Base-by-base conservation (phyloP, 495 filamentous ascomycete species). In the Bathelium albidoporum region DNA sequence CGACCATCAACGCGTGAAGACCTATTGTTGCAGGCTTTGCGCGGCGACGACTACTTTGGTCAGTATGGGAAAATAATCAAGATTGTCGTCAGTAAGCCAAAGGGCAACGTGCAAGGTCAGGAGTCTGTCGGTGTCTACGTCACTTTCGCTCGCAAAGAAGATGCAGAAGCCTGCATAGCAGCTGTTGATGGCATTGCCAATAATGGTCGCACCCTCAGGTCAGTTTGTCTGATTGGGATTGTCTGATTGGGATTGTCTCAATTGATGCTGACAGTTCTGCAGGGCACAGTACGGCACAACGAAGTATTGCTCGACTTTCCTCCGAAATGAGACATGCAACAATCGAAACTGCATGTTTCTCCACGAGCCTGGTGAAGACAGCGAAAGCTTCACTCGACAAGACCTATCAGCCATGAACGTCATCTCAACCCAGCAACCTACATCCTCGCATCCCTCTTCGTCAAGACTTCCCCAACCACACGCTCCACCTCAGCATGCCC, bases 21-120 rank as follows among this genome's bases (percentile, higher is more conserved):
- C 71, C 90, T 90, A 65, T 81, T 98, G 10, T 79, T 96, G 60
- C 85, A 88, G 71, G 96, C 91, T 0, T 79, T 99, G 22, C 87
- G 95, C 58, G 89, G 90, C 49, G 81, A 82, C 53, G 86, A 95
- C 65, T 99, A 97, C 72, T 99, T 99, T 71, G 95, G 95, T 3
- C 95, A 97, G 72, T 99, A 99, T 72, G 95, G 95, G 66, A 93
- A 94, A 71, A 99, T 99, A 66, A 85, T 94, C 67, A 99, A 99
- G 71, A 97, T 99, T 43, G 95, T 96, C 52, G 95, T 99, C 62
- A 97, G 92, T 78, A 97, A 96, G 72, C 85, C 91, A 1, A 93
- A 92, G 73, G 83, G 85, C 12, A 84, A 85, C 62, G 81, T 85
- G 16, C 84, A 87, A 65, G 84, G 85, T 26, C 81, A 82, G 60